phyloP scores from a whole-genome alignment of 805 yeast genomes.

The Starmerella bombicola region DNA sequence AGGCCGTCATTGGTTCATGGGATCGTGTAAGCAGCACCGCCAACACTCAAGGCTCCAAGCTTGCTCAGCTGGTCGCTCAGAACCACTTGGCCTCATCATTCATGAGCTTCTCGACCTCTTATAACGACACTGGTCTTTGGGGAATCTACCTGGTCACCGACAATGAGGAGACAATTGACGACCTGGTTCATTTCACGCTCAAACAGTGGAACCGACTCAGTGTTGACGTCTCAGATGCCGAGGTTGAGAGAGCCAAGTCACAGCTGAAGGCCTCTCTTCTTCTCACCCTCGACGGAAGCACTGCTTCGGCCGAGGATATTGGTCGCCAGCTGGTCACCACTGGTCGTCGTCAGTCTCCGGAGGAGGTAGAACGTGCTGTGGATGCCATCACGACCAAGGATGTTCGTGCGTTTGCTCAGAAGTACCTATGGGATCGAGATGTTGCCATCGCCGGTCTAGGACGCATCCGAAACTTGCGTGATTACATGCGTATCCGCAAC shows the following conservation, averaged over 20 bases:
- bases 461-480: conserved; percentile 57
- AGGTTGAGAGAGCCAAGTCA: conserved; percentile 87
- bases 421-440: conserved; percentile 63
- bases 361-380: conserved; percentile 61
- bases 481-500: conserved; percentile 47
- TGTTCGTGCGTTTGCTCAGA: conserved; percentile 78
- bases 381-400: conserved; percentile 67
- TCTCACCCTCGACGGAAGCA: conserved; percentile 82
- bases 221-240: conserved; percentile 67
- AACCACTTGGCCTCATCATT: conserved; percentile 76
- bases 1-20: conserved; percentile 95
- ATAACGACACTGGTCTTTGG: conserved; percentile 96
- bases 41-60: conserved; percentile 70
- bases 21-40: conserved; percentile 84
- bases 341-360: conserved; percentile 63
- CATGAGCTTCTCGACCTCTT: conserved; percentile 93
- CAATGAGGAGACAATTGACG: conserved; percentile 49
- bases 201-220: conserved; percentile 84
- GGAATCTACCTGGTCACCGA: conserved; percentile 88
- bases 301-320: conserved; percentile 93
- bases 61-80: conserved; percentile 52
- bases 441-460: conserved; percentile 89
- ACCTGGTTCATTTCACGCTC: conserved; percentile 59
- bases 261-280: conserved; percentile 87
- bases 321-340: conserved; percentile 96